Percentiles rank a stretch among this genome's conserved stretches.
Conservation (phyloP, 2,329 filamentous ascomycete genomes). For the Cercospora janseana region DNA sequence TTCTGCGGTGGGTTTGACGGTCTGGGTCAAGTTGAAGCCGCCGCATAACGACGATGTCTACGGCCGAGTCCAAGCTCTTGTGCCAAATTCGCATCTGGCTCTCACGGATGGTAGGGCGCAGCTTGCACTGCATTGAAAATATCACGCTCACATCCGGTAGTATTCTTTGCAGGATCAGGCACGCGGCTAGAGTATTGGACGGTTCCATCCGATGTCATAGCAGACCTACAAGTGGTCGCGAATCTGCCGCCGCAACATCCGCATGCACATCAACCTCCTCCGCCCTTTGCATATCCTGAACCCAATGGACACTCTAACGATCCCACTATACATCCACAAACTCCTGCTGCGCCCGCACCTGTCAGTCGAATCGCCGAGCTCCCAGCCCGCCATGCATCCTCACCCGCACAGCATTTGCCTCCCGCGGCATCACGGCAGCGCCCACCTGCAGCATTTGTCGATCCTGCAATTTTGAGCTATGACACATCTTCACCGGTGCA, state of each 20-base stretch:
- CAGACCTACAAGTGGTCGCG: constrained; percentile 57
- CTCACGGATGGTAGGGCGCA: constrained; percentile 65
- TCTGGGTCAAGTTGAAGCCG: constrained; percentile 70
- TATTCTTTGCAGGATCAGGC: constrained; percentile 55
- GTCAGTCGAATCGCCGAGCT: constrained; percentile 26
- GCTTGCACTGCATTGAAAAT: neutral
- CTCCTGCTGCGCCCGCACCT: constrained; percentile 17
- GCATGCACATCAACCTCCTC: constrained; percentile 5
- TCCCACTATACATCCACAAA: constrained; percentile 12
- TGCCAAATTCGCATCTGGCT: constrained; percentile 64
- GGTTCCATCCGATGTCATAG: constrained; percentile 58
- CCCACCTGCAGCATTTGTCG: constrained; percentile 59
- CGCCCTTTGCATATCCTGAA: constrained; percentile 7
- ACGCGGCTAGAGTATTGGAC: constrained; percentile 54
- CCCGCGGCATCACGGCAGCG: constrained; percentile 34
- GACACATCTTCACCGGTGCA: constrained; percentile 37
- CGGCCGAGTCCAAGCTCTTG: constrained; percentile 68
- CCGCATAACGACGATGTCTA: constrained; percentile 60
- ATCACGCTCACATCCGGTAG: constrained; percentile 39
- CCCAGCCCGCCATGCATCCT: constrained; percentile 19
- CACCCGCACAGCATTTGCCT: constrained; percentile 27
- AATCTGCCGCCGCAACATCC: constrained; percentile 18
- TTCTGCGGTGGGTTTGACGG: constrained; percentile 59
- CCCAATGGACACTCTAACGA: constrained; percentile 10
- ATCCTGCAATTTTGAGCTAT: constrained; percentile 79